A percentile compares a stretch with the other conserved stretches of the same genome.
Conservation (phyloP, 2,329 filamentous ascomycete species). For the Graphium sp. region DNA sequence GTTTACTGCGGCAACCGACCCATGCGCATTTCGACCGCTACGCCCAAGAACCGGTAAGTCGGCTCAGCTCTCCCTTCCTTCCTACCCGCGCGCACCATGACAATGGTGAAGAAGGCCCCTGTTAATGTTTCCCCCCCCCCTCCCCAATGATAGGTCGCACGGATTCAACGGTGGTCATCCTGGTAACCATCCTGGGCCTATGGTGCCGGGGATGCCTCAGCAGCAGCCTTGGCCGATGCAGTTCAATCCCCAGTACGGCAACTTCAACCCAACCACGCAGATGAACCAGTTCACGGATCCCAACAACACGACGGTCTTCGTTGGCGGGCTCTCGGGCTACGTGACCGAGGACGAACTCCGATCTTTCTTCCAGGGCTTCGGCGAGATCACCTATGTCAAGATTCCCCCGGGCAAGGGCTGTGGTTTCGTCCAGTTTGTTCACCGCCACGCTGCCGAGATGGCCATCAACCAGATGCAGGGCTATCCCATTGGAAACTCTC, state of each 20-base stretch:
- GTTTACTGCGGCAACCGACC: slow-evolving; percentile 97
- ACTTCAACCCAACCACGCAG: slow-evolving; percentile 29
- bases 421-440: slow-evolving; percentile 97
- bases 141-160: slow-evolving; percentile 14
- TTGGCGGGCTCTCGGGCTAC: slow-evolving; percentile 90
- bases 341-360: slow-evolving; percentile 99
- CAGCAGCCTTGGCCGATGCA: slow-evolving; percentile 24
- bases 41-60: slow-evolving; percentile 70
- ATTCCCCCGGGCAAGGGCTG: slow-evolving; percentile 98
- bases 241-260: slow-evolving; percentile 16
- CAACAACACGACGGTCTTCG: slow-evolving; percentile 98
- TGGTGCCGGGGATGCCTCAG: slow-evolving; percentile 27
- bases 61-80: not conserved
- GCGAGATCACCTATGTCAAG: slow-evolving; percentile 99
- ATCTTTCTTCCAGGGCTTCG: slow-evolving; percentile 98
- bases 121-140: not conserved
- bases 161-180: slow-evolving; percentile 17
- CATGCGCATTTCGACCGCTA: slow-evolving; percentile 96
- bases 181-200: slow-evolving; percentile 22
- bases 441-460: slow-evolving; percentile 98
- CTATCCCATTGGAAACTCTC: slow-evolving; percentile 96
- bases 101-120: not conserved
- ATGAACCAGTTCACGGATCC: slow-evolving; percentile 99
- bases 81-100: too few species aligned
- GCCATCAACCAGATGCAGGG: slow-evolving; percentile 99